Conservation (phyloP, 768 basidiomycete species). For the Phanerodontia chrysosporium region DNA sequence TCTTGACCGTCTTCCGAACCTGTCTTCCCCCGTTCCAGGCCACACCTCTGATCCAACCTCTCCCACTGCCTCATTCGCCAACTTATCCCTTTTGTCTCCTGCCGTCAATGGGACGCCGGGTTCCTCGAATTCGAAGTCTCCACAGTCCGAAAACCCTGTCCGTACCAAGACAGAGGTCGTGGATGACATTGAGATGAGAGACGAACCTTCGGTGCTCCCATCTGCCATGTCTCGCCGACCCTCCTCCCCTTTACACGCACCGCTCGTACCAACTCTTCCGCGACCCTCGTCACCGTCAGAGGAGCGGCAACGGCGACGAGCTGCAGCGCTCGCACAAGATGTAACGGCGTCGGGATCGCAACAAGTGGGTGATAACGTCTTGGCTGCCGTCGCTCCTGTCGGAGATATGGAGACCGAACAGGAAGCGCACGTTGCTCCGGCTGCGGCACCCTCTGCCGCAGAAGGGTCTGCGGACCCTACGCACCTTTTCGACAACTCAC, state of each 20-base stretch:
- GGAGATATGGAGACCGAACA: neutral
- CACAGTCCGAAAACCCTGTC: neutral
- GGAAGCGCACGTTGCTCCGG: neutral
- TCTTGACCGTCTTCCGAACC: neutral
- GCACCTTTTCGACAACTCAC: neutral
- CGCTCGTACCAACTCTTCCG: neutral
- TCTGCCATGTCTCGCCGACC: neutral
- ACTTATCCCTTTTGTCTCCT: conserved; percentile 43
- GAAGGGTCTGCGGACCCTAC: neutral
- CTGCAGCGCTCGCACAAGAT: neutral
- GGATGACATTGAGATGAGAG: neutral
- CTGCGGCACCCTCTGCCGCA: neutral
- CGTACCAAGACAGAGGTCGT: neutral
- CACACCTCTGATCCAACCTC: conserved; percentile 25
- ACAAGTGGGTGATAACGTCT: neutral
- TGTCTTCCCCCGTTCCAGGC: neutral
- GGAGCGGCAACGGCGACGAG: neutral
- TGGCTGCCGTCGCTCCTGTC: neutral
- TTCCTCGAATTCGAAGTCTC: conserved; percentile 1
- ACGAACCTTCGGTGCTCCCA: neutral
- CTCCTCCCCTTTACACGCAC: neutral
- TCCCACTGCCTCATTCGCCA: conserved; percentile 47
- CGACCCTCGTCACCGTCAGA: neutral
- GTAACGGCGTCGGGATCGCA: neutral
- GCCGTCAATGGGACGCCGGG: conserved; percentile 15